A percentile compares a stretch with the other conserved stretches of the same genome.
These are phyloP conservation scores for Monilinia vaccinii-corymbosi DNA, from an alignment of 2,329 filamentous ascomycete species.

Conservation along the genomic window DNA sequence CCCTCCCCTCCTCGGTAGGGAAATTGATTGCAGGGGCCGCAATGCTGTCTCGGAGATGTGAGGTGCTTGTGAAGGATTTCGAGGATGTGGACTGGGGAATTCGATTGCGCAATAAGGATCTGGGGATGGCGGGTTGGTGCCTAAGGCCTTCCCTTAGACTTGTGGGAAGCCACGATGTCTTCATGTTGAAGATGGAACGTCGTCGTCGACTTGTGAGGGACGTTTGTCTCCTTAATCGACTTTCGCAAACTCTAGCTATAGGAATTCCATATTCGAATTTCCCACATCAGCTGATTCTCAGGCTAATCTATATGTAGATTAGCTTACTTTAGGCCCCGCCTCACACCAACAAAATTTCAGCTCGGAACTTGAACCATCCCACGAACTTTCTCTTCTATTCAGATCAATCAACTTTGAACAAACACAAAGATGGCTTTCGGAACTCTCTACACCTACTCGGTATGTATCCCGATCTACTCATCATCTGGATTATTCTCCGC, in stretches of 20 bases:
- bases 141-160: conserved; percentile 23
- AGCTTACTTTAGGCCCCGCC: neutral
- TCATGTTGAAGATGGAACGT: conserved; percentile 23
- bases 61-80: conserved; percentile 24
- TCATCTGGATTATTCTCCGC: neutral
- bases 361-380: neutral
- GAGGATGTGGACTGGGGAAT: conserved; percentile 13
- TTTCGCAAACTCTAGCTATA: neutral
- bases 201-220: neutral
- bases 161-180: conserved; percentile 25
- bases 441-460: conserved; percentile 86
- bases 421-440: conserved; percentile 73
- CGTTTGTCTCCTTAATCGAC: neutral
- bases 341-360: conserved; percentile 8
- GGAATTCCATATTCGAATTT: conserved; percentile 6
- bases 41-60: conserved; percentile 29
- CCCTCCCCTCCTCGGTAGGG: conserved; percentile 16
- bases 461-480: conserved; percentile 35
- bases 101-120: conserved; percentile 12
- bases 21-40: conserved; percentile 39
- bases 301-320: neutral
- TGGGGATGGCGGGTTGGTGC: conserved; percentile 14
- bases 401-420: conserved; percentile 12
- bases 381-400: conserved; percentile 4
- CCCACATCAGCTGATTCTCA: neutral